Percentiles rank a stretch among this genome's conserved stretches.
Conservation (phyloP, 2,329 filamentous ascomycete species). For the Trichophyton mentagrophytes region DNA sequence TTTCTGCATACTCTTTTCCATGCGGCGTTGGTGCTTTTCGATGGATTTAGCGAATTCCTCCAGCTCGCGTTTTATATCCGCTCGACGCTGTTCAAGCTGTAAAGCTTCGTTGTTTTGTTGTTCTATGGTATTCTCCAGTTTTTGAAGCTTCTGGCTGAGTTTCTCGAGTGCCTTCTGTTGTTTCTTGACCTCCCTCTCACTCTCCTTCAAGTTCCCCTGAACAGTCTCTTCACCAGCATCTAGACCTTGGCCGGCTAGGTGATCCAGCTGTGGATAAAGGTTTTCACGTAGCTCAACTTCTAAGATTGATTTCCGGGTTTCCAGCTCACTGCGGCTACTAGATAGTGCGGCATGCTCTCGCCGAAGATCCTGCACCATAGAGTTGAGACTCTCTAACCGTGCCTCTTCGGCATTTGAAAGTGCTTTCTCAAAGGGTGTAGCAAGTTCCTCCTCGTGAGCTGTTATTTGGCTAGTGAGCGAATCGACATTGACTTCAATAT, state of each 20-base stretch:
- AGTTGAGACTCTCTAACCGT: constrained; percentile 59
- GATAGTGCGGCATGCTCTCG: constrained; percentile 66
- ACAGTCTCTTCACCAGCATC: constrained; percentile 49
- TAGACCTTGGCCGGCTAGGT: constrained; percentile 63
- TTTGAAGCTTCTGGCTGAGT: constrained; percentile 55
- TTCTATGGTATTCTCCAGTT: constrained; percentile 64
- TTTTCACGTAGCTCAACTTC: constrained; percentile 86
- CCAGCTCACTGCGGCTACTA: constrained; percentile 59
- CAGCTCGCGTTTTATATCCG: constrained; percentile 56
- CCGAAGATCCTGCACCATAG: constrained; percentile 58
- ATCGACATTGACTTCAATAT: constrained; percentile 62
- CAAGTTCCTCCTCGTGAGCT: constrained; percentile 67
- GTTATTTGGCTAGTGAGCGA: constrained; percentile 61
- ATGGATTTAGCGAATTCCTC: constrained; percentile 66
- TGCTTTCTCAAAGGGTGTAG: constrained; percentile 83
- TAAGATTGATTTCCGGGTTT: constrained; percentile 66
- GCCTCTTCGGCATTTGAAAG: constrained; percentile 70
- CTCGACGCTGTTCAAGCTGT: constrained; percentile 45
- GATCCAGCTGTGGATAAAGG: constrained; percentile 71
- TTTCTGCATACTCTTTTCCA: constrained; percentile 85
- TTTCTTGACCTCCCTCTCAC: constrained; percentile 68
- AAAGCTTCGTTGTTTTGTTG: constrained; percentile 41
- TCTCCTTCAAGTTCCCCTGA: constrained; percentile 58
- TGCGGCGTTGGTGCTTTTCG: constrained; percentile 71
- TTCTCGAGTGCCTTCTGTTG: constrained; percentile 54